Base-by-base conservation (phyloP, 192 early-diverging fungal genomes). In the Geosiphon pyriformis region DNA sequence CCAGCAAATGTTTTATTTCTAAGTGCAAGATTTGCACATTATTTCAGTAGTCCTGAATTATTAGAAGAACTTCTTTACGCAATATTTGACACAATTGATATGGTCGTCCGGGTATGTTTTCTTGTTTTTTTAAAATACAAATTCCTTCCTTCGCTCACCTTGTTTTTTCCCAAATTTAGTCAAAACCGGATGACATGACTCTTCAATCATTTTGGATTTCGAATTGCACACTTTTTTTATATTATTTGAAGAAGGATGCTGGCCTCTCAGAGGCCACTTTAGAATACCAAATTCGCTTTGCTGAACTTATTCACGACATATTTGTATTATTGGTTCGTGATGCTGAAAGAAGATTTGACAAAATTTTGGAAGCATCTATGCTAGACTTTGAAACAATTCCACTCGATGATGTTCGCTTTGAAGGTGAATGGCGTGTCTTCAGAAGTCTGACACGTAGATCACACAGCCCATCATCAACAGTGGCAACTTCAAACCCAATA, bases 1-100 rank as follows among this genome's bases (percentile, higher is more conserved):
- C 82, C 92, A 2, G 93, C 95, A 12, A 94, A 93, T 76, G 82
- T 96, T 52, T 67, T 96, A 12, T 95, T 94, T 67, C 73, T 98
- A 37, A 85, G 87, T 37, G 91, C 93, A 26, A 81, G 95, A 42
- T 98, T 88, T 78, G 93, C 93, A 17, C 87, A 88, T 67, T 90
- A 96, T 63, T 88, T 84, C 70, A 82, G 86, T 34, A 80, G 82
- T 37, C 67, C 79, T 0, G 92, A 94, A 60, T 73, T 94, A 11
- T 65, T 95, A 42, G 83, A 89, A 52, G 76, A 80, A 50, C 79
- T 95, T 22, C 75, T 94, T 4, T 76, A 75, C 6, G 80, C 76
- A 17, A 76, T 85, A 7, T 72, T 89, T 22, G 66, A 73, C 0
- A 71, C 82, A 32, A 87, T 92, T 51, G 80, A 77, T 35, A 76